These are phyloP conservation scores for Globisporangium canariense DNA, from an alignment of 352 stramenopile species.

Conservation along the genomic window DNA sequence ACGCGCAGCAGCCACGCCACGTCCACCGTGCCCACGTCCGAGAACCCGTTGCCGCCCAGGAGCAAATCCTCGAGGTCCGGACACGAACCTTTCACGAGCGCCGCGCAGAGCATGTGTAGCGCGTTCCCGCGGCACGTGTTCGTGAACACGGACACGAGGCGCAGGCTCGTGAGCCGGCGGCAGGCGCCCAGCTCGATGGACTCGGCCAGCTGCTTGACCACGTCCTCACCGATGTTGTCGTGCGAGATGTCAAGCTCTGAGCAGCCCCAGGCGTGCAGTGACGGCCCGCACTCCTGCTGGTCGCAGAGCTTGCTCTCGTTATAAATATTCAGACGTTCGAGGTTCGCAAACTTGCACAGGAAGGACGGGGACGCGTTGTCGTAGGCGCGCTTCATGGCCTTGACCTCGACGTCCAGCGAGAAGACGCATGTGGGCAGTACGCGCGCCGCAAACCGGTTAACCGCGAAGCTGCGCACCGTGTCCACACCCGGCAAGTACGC, in stretches of 20 bases:
- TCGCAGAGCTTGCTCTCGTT: slow-evolving; percentile 27
- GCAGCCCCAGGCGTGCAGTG: slow-evolving; percentile 63
- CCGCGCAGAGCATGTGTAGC: slow-evolving; percentile 35
- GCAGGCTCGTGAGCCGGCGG: slow-evolving; percentile 40
- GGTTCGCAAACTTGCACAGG: slow-evolving; percentile 47
- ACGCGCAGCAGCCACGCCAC: slow-evolving; percentile 45
- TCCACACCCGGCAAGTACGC: slow-evolving; percentile 62
- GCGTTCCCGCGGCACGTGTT: slow-evolving; percentile 60
- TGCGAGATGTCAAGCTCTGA: slow-evolving; percentile 52
- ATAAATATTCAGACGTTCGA: slow-evolving; percentile 31
- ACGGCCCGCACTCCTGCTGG: slow-evolving; percentile 11
- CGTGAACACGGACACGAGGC: slow-evolving; percentile 68
- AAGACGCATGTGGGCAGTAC: slow-evolving; percentile 52
- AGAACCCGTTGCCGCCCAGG: slow-evolving; percentile 64
- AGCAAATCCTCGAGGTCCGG: slow-evolving; percentile 52
- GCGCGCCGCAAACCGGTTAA: slow-evolving; percentile 65
- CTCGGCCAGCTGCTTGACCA: slow-evolving; percentile 40
- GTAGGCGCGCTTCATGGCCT: slow-evolving; percentile 33
- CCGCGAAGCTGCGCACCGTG: slow-evolving; percentile 48
- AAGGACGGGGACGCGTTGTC: slow-evolving; percentile 16
- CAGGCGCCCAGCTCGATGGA: slow-evolving; percentile 37
- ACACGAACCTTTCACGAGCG: slow-evolving; percentile 44
- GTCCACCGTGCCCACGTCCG: slow-evolving; percentile 47
- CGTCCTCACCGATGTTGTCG: slow-evolving; percentile 50
- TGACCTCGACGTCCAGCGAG: slow-evolving; percentile 48